phyloP scores from a whole-genome alignment of 148 eudicot genomes.

The Chenopodium berlandieri region DNA sequence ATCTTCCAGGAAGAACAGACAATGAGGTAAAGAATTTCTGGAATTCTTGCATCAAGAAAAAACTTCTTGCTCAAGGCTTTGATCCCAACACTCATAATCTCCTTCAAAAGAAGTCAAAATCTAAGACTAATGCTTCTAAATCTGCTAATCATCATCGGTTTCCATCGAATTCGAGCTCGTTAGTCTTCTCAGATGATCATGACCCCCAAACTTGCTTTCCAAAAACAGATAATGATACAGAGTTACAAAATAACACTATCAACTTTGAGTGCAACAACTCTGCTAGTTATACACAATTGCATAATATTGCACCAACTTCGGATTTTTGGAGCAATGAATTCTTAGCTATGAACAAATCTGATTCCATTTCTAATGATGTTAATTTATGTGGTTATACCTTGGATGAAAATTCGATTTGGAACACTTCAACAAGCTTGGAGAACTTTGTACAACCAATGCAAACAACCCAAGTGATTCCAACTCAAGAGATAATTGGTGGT shows the following conservation, averaged over 20 bases:
- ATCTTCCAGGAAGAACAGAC: constrained; percentile 47
- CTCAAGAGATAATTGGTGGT: constrained; percentile 3
- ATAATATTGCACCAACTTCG: neutral
- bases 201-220: neutral
- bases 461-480: constrained; percentile 1
- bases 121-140: neutral
- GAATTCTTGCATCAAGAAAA: constrained; percentile 51
- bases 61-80: constrained; percentile 43
- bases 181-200: constrained; percentile 28
- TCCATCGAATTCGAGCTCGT: constrained; percentile 17
- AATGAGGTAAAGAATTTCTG: constrained; percentile 49
- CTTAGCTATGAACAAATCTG: neutral
- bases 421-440: constrained; percentile 3
- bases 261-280: constrained; percentile 7
- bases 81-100: constrained; percentile 44
- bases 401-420: constrained; percentile 25
- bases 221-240: neutral
- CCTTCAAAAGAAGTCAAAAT: constrained; percentile 26
- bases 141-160: neutral
- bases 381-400: constrained; percentile 4
- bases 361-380: neutral
- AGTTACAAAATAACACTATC: neutral
- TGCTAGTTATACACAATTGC: neutral
- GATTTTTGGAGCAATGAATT: constrained; percentile 9
- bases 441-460: constrained; percentile 1